phyloP scores from a whole-genome alignment of 2,329 filamentous ascomycete species.

The Trichoderma atroviride region DNA sequence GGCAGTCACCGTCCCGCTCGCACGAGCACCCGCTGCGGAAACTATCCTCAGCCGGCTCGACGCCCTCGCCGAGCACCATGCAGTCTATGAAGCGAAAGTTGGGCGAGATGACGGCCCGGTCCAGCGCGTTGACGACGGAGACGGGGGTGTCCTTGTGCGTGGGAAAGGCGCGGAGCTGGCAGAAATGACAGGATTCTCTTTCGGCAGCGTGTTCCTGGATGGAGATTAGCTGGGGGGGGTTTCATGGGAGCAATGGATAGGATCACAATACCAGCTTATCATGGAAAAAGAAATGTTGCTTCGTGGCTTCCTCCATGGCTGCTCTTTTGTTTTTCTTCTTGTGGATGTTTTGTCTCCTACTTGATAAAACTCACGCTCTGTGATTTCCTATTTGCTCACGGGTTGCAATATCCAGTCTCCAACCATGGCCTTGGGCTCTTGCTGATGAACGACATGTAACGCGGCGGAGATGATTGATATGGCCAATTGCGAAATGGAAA shows the following conservation, averaged over 20 bases:
- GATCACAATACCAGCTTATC: conserved; percentile 44
- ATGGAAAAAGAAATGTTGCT: conserved; percentile 55
- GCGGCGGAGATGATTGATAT: neutral
- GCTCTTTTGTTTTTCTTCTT: neutral
- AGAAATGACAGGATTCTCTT: conserved; percentile 58
- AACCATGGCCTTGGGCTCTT: neutral
- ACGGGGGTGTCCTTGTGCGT: conserved; percentile 56
- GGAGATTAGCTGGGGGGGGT: neutral
- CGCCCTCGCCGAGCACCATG: conserved; percentile 61
- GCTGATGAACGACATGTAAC: neutral
- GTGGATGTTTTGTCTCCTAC: neutral
- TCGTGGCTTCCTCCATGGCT: conserved; percentile 51
- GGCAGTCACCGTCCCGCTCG: conserved; percentile 62
- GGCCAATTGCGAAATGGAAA: neutral
- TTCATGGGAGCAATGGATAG: neutral
- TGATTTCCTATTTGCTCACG: neutral
- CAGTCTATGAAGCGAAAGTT: conserved; percentile 70
- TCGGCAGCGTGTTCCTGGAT: conserved; percentile 38
- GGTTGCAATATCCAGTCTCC: neutral
- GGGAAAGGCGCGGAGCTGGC: conserved; percentile 60
- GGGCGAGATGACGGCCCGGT: conserved; percentile 58
- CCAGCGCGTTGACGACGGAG: conserved; percentile 65
- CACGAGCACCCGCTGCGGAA: conserved; percentile 74
- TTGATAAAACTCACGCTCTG: neutral
- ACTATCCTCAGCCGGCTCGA: conserved; percentile 60